phyloP scores from a whole-genome alignment of 83 land plant species.

The Picea abies region DNA sequence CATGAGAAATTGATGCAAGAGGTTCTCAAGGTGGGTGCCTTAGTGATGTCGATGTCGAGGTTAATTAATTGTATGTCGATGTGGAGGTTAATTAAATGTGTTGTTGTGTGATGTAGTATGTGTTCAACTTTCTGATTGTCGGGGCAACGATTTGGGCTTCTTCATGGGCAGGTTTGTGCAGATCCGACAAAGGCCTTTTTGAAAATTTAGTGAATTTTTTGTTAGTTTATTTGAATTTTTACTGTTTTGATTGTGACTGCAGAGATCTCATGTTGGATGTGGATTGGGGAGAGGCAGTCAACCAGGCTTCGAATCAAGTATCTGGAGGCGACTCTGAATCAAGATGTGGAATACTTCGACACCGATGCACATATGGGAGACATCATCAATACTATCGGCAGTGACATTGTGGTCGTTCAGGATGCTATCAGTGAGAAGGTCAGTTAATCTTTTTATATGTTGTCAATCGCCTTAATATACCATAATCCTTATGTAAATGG shows the following conservation, averaged over 20 bases:
- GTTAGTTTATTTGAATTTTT: background rate
- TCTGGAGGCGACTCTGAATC: constrained; percentile 82
- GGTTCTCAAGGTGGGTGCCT: constrained; percentile 46
- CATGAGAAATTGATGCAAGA: constrained; percentile 69
- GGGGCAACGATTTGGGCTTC: constrained; percentile 95
- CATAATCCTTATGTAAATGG: too few relatives aligned
- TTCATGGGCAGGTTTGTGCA: constrained; percentile 84
- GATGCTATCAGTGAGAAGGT: constrained; percentile 99
- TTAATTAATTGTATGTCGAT: background rate
- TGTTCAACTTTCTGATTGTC: constrained; percentile 85
- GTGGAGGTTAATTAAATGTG: background rate
- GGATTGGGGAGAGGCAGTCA: constrained; percentile 97
- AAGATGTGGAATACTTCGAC: constrained; percentile 95
- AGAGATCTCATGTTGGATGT: constrained; percentile 99
- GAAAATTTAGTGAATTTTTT: background rate
- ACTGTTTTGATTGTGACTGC: constrained; percentile 24
- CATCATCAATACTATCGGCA: constrained; percentile 83
- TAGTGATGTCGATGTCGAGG: background rate
- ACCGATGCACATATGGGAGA: constrained; percentile 88
- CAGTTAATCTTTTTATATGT: background rate
- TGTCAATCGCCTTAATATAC: background rate
- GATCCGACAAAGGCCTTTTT: background rate
- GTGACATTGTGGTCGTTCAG: constrained; percentile 86
- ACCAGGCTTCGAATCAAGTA: constrained; percentile 86
- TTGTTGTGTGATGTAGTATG: constrained; percentile 60